phyloP scores from a whole-genome alignment of 2,329 filamentous ascomycete genomes.

The Talaromyces atroroseus region DNA sequence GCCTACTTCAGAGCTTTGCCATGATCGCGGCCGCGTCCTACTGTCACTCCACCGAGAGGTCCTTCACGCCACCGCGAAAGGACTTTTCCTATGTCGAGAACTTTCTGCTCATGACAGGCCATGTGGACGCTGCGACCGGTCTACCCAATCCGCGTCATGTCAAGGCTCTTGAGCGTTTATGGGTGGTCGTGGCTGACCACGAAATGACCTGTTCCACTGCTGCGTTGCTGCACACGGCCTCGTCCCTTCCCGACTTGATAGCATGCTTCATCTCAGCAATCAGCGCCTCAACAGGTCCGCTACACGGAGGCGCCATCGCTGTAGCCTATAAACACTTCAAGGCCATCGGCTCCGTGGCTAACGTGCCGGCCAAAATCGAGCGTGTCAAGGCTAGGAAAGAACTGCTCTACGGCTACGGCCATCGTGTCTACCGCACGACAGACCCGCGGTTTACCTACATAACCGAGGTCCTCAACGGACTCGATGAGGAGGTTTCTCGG shows the following conservation, averaged over 20 bases:
- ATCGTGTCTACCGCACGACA: background rate
- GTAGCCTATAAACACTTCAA: background rate
- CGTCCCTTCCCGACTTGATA: background rate
- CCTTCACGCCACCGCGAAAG: background rate
- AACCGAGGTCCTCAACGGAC: background rate
- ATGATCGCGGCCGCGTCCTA: background rate
- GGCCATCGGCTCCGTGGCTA: background rate
- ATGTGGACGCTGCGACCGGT: background rate
- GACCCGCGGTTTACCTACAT: background rate
- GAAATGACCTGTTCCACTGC: slow-evolving; percentile 3
- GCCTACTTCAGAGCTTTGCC: background rate
- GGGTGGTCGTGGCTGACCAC: background rate
- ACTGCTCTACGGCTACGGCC: slow-evolving; percentile 1
- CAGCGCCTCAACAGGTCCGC: background rate
- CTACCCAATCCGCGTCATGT: background rate
- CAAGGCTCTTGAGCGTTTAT: background rate
- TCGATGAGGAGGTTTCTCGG: background rate
- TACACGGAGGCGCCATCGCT: background rate
- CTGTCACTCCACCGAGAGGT: background rate
- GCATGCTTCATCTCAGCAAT: background rate
- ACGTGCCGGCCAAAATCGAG: background rate
- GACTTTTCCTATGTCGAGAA: slow-evolving; percentile 1
- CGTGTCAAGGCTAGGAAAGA: background rate
- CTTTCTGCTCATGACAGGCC: background rate
- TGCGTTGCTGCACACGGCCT: background rate